These are phyloP conservation scores for Trichoderma cornu-damae DNA, from an alignment of 2,329 filamentous ascomycete species.

Conservation along the genomic window DNA sequence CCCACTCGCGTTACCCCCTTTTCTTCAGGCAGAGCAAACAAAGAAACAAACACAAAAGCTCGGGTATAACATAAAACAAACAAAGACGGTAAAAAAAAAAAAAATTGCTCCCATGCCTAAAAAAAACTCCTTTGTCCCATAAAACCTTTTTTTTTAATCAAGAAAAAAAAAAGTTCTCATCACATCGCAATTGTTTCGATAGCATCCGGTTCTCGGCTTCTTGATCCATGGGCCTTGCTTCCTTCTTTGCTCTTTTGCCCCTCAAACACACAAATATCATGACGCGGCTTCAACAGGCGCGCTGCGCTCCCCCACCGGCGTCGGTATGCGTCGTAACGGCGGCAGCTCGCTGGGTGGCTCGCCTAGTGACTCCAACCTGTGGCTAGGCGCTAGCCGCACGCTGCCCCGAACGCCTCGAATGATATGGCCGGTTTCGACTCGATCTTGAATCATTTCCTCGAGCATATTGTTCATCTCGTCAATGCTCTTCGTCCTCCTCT, in stretches of 20 bases:
- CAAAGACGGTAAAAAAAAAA: slow-evolving; percentile 1
- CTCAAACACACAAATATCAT: not conserved
- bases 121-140: slow-evolving; percentile 21
- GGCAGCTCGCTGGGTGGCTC: slow-evolving; percentile 37
- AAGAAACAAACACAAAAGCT: slow-evolving; percentile 17
- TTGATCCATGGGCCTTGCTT: not conserved
- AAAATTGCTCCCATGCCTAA: slow-evolving; percentile 16
- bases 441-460: slow-evolving; percentile 93
- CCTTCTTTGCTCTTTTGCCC: not conserved
- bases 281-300: not conserved
- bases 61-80: slow-evolving; percentile 20
- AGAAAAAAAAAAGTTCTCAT: slow-evolving; percentile 7
- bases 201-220: not conserved
- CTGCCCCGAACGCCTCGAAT: slow-evolving; percentile 63
- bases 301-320: slow-evolving; percentile 23
- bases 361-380: slow-evolving; percentile 36
- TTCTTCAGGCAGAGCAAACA: slow-evolving; percentile 9
- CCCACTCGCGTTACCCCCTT: slow-evolving; percentile 11
- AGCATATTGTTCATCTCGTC: slow-evolving; percentile 92
- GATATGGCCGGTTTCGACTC: slow-evolving; percentile 70
- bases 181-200: not conserved
- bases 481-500: slow-evolving; percentile 61
- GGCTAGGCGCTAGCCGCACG: slow-evolving; percentile 52
- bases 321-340: slow-evolving; percentile 37
- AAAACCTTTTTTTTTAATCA: not conserved